phyloP scores from a whole-genome alignment of 164 flowering plant genomes.

The Houttuynia cordata region DNA sequence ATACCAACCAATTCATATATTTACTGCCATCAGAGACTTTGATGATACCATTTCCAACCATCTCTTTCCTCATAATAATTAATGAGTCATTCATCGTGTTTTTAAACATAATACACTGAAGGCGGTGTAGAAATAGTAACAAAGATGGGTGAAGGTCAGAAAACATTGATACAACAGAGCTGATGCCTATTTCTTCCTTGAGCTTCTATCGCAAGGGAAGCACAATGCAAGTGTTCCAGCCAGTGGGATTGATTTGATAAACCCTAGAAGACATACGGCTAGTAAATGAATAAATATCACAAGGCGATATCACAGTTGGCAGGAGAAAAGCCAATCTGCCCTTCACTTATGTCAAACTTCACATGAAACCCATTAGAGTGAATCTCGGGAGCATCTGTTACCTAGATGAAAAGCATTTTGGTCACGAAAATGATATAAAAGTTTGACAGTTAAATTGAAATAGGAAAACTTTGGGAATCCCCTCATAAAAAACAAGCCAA shows the following conservation, averaged over 20 bases:
- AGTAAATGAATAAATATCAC: slow-evolving; percentile 33
- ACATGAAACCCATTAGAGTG: slow-evolving; percentile 97
- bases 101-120: slow-evolving; percentile 59
- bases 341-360: slow-evolving; percentile 83
- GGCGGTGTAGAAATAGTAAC: slow-evolving; percentile 86
- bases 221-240: slow-evolving; percentile 84
- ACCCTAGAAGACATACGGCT: slow-evolving; percentile 25
- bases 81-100: slow-evolving; percentile 50
- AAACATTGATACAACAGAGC: slow-evolving; percentile 56
- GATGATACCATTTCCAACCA: slow-evolving; percentile 56
- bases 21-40: slow-evolving; percentile 66
- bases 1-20: slow-evolving; percentile 77
- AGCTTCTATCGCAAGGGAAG: slow-evolving; percentile 65
- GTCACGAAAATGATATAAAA: too few species aligned
- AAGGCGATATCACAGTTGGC: slow-evolving; percentile 71
- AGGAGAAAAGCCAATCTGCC: slow-evolving; percentile 92
- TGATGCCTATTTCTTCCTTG: slow-evolving; percentile 30
- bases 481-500: too few species aligned
- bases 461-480: too few species aligned
- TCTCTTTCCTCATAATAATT: slow-evolving; percentile 63
- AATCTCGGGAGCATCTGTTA: slow-evolving; percentile 96
- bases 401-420: slow-evolving; percentile 32
- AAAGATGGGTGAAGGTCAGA: slow-evolving; percentile 94
- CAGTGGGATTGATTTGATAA: slow-evolving; percentile 19
- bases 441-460: too few species aligned